Percentiles rank a stretch among this genome's conserved stretches.
phyloP scores from a whole-genome alignment of 805 yeast genomes.

The Crinitomyces ghanaensis region DNA sequence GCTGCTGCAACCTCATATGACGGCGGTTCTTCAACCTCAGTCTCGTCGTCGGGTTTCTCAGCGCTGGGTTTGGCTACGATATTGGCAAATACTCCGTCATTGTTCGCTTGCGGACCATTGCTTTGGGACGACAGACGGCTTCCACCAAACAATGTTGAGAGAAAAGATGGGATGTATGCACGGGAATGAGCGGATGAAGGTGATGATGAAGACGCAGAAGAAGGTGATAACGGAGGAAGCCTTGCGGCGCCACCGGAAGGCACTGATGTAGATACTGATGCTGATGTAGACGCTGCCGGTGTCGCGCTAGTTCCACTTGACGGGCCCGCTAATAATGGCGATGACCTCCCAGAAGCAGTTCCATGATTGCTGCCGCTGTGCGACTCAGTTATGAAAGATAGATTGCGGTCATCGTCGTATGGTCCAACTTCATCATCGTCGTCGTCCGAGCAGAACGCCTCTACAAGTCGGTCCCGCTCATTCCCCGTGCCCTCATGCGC shows the following conservation, averaged over 20 bases:
- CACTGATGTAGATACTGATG: too few relatives aligned
- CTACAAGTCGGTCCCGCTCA: slow-evolving; percentile 12
- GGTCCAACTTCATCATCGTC: slow-evolving; percentile 8
- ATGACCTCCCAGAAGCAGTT: neutral
- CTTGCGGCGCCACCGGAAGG: neutral
- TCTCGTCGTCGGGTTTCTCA: slow-evolving; percentile 15
- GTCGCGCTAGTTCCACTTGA: too few relatives aligned
- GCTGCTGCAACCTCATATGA: slow-evolving; percentile 91
- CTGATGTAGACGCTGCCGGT: too few relatives aligned
- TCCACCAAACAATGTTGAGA: neutral
- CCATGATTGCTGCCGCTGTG: too few relatives aligned
- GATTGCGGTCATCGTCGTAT: slow-evolving; percentile 8
- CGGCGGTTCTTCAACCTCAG: slow-evolving; percentile 52
- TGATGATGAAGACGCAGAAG: too few relatives aligned
- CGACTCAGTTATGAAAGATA: too few relatives aligned
- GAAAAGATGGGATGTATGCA: neutral
- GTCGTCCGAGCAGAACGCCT: slow-evolving; percentile 13
- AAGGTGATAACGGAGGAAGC: too few relatives aligned
- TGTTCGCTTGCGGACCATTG: slow-evolving; percentile 13
- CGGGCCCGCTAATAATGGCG: slow-evolving; percentile 1
- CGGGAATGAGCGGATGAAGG: neutral
- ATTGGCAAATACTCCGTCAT: slow-evolving; percentile 91
- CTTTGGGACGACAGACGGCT: too few relatives aligned
- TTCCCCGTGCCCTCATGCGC: neutral
- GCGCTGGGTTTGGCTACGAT: slow-evolving; percentile 80